Conservation (phyloP, 768 basidiomycete species). For the Leccinum imitatum region DNA sequence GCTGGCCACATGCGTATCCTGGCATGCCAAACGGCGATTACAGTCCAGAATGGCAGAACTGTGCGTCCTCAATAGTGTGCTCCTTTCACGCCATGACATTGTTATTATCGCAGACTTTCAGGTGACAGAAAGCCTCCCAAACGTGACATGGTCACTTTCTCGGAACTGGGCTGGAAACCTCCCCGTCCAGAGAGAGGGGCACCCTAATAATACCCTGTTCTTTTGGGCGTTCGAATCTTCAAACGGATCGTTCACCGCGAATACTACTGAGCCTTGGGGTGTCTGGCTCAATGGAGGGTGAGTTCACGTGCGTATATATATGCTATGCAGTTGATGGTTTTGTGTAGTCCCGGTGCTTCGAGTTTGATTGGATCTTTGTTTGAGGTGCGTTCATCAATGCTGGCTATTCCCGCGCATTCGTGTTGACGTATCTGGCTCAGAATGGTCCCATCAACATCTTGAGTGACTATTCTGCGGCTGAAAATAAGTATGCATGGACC, state of each 20-base stretch:
- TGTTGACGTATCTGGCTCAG: constrained; percentile 30
- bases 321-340: not conserved
- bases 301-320: constrained; percentile 14
- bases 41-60: constrained; percentile 58
- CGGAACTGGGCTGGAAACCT: constrained; percentile 29
- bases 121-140: constrained; percentile 55
- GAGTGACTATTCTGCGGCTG: constrained; percentile 44
- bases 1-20: constrained; percentile 40
- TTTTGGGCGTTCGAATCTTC: constrained; percentile 39
- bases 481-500: constrained; percentile 58
- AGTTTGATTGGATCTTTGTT: constrained; percentile 60
- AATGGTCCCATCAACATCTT: constrained; percentile 65
- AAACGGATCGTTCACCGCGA: constrained; percentile 50
- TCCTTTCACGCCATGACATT: not conserved
- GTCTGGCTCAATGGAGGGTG: constrained; percentile 56
- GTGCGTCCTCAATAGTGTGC: constrained; percentile 34
- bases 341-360: constrained; percentile 61
- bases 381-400: constrained; percentile 42
- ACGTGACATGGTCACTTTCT: constrained; percentile 50
- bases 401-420: too few species aligned
- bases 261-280: constrained; percentile 48
- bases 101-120: constrained; percentile 47
- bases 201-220: constrained; percentile 54
- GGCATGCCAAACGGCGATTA: constrained; percentile 32
- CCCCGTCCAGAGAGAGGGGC: constrained; percentile 49